Percentiles rank a stretch among this genome's conserved stretches.
These are phyloP conservation scores for Postia placenta DNA, from an alignment of 768 basidiomycete species.

Conservation along the genomic window DNA sequence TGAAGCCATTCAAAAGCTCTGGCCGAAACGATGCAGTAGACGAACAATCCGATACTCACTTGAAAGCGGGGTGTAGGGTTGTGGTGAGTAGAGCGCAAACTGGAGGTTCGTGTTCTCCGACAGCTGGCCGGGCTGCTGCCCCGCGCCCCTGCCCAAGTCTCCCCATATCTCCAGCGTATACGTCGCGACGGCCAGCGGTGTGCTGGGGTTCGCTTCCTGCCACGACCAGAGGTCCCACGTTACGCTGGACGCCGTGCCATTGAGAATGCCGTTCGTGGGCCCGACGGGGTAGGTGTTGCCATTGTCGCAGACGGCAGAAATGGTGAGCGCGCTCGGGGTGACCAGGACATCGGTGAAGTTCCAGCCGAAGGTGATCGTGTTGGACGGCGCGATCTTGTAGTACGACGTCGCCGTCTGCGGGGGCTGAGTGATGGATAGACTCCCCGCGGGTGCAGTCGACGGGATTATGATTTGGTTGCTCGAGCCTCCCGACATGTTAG, in stretches of 20 bases:
- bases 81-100: constrained; percentile 84
- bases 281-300: constrained; percentile 89
- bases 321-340: constrained; percentile 69
- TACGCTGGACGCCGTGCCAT: constrained; percentile 63
- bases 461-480: no score
- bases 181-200: constrained; percentile 66
- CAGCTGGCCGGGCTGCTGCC: constrained; percentile 57
- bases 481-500: no score
- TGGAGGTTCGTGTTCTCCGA: constrained; percentile 60
- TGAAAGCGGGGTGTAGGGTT: constrained; percentile 58
- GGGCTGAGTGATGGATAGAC: constrained; percentile 73
- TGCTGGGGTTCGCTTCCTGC: constrained; percentile 53
- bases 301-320: constrained; percentile 79
- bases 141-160: constrained; percentile 58
- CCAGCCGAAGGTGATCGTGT: constrained; percentile 87
- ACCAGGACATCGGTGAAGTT: constrained; percentile 72
- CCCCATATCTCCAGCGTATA: constrained; percentile 82
- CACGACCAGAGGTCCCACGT: constrained; percentile 81
- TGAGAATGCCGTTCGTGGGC: constrained; percentile 60
- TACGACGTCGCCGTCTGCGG: constrained; percentile 77
- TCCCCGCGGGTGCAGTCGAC: constrained; percentile 49
- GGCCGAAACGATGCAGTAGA: neutral
- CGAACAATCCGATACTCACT: constrained; percentile 31
- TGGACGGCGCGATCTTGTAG: constrained; percentile 76
- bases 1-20: neutral